Conservation (phyloP, 2,329 filamentous ascomycete species). For the Xylariaceae sp. region DNA sequence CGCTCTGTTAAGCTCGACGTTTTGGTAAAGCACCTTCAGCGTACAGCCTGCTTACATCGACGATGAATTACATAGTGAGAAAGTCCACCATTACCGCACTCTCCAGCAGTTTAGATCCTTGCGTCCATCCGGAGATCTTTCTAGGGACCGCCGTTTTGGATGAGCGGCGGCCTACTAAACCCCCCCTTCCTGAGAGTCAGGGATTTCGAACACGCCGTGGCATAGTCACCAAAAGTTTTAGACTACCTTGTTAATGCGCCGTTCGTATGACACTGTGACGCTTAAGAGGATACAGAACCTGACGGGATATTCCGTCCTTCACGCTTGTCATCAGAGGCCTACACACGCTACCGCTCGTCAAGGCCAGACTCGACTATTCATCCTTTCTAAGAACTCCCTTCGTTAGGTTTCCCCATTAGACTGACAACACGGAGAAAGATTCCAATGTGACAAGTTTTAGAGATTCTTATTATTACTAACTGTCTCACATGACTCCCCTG, state of each 20-base stretch:
- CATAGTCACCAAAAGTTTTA: no score
- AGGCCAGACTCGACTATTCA: no score
- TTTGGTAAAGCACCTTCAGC: conserved; percentile 5
- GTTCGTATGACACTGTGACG: conserved; percentile 19
- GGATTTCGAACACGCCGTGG: no score
- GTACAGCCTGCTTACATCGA: background rate
- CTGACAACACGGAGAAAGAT: conserved; percentile 2
- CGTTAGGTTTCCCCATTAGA: background rate
- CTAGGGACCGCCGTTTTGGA: background rate
- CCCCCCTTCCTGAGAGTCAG: background rate
- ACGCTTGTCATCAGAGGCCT: no score
- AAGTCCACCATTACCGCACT: conserved; percentile 6
- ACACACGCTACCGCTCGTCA: no score
- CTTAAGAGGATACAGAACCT: background rate
- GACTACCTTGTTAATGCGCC: no score
- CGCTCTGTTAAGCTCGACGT: no score
- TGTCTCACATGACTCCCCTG: conserved; percentile 4
- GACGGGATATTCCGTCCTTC: conserved; percentile 18
- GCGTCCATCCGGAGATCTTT: conserved; percentile 24
- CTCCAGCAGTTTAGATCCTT: conserved; percentile 19
- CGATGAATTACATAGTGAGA: background rate
- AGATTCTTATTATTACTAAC: background rate
- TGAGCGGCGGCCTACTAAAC: background rate
- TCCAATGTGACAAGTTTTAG: conserved; percentile 6
- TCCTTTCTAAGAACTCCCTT: background rate